Base-by-base conservation (phyloP, 495 filamentous ascomycete genomes). In the Hypomontagnella monticulosa region DNA sequence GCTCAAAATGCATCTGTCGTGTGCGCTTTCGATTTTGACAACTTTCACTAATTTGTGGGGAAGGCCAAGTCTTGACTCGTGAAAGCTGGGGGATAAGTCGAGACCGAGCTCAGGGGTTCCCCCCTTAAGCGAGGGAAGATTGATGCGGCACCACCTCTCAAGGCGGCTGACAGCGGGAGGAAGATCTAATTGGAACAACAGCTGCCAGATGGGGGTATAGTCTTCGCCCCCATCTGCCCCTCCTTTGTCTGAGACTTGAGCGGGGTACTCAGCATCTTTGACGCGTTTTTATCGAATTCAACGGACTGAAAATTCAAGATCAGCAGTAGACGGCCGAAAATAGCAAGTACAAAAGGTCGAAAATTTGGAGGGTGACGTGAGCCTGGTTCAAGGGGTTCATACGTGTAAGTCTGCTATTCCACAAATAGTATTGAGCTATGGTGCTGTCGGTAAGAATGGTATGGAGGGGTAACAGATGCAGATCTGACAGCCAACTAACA, bases 41-140 rank as follows among this genome's bases (percentile, higher is more conserved):
- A 52, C 61, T 71, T 73, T 69, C 71, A 67, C 43, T 63, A 71
- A 71, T 61, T 65, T 71, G 71, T 71, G 71, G 70, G 69, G 71
- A 67, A 70, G 11, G 44, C 42, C 34, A 58, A 59, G 57, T 18
- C 40, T 42, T 53, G 20, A 54, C 57, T 60, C 43, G 43, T 43
- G 46, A 32, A 48, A 43, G 44, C 27, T 37, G 51, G 43, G 37
- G 51, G 49, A 34, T 11, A 47, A 66, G 27, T 55, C 41, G 20
- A 55, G 51, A 34, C 37, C 27, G 12, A 23, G 14, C 20, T 37
- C 51, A 42, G 23, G 59, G 59, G 41, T 15, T 33, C 12, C 23
- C 37, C 42, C 46, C 53, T 43, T 63, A 63, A 63, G 61, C 61
- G 61, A 63, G 43, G 34, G 27, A 27, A 27, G 23, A 27, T 27